These are phyloP conservation scores for Botrytis byssoidea DNA, from an alignment of 2,329 filamentous ascomycete genomes.

Conservation along the genomic window DNA sequence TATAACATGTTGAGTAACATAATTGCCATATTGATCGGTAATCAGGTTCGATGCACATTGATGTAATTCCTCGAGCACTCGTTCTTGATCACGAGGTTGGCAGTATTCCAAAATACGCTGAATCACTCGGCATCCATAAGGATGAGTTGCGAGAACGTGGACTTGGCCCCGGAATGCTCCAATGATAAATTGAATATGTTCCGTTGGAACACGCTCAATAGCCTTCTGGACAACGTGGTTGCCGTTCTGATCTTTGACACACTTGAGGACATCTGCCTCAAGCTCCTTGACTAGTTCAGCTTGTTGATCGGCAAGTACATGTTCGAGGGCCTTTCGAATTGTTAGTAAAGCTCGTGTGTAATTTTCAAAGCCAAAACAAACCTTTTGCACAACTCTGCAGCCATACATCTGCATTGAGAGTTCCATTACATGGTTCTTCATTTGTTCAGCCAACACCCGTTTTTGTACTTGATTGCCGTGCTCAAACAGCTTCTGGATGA, in stretches of 20 bases:
- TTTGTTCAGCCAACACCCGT: slow-evolving; percentile 76
- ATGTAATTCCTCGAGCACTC: slow-evolving; percentile 78
- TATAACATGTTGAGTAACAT: slow-evolving; percentile 92
- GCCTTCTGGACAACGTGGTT: slow-evolving; percentile 97
- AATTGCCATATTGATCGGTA: slow-evolving; percentile 89
- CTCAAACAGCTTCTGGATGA: slow-evolving; percentile 97
- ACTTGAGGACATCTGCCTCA: slow-evolving; percentile 69
- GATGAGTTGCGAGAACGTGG: slow-evolving; percentile 69
- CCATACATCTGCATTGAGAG: slow-evolving; percentile 89
- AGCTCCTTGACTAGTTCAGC: slow-evolving; percentile 80
- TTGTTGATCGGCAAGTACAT: slow-evolving; percentile 91
- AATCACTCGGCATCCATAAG: slow-evolving; percentile 88
- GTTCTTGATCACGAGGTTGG: slow-evolving; percentile 65
- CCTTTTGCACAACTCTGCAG: slow-evolving; percentile 94
- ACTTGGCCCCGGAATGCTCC: slow-evolving; percentile 75
- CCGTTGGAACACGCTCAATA: slow-evolving; percentile 73
- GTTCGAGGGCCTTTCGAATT: slow-evolving; percentile 70
- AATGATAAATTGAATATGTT: slow-evolving; percentile 83
- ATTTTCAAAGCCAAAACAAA: slow-evolving; percentile 41
- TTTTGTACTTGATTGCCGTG: slow-evolving; percentile 94
- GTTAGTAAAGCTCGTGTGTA: slow-evolving; percentile 24
- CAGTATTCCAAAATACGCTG: slow-evolving; percentile 88
- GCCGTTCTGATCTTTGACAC: slow-evolving; percentile 84
- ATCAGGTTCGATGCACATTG: slow-evolving; percentile 69
- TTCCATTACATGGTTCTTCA: slow-evolving; percentile 79